These are phyloP conservation scores for Epichloe brachyelytri DNA, from an alignment of 2,329 filamentous ascomycete genomes.

Conservation along the genomic window DNA sequence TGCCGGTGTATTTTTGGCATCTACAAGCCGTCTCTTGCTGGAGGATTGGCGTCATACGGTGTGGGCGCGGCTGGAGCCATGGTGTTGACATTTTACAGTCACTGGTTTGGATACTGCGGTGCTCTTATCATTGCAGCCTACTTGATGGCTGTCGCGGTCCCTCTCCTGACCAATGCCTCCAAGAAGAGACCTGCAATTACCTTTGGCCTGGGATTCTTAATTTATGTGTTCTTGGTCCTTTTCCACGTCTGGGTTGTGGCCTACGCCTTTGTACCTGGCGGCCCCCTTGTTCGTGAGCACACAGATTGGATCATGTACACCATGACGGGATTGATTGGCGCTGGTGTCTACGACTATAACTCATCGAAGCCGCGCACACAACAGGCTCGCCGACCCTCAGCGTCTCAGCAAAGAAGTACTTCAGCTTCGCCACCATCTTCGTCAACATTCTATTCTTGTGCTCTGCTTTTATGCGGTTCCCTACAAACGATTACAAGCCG, in stretches of 20 bases:
- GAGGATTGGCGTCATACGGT: slow-evolving; percentile 69
- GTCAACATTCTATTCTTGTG: slow-evolving; percentile 72
- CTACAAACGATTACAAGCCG: slow-evolving; percentile 78
- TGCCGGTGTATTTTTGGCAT: slow-evolving; percentile 64
- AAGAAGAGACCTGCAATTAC: slow-evolving; percentile 64
- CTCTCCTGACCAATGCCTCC: slow-evolving; percentile 62
- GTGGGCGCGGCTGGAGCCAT: slow-evolving; percentile 69
- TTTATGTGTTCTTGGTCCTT: slow-evolving; percentile 91
- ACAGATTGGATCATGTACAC: slow-evolving; percentile 91
- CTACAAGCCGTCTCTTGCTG: slow-evolving; percentile 54
- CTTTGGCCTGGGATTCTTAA: slow-evolving; percentile 77
- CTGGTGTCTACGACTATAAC: slow-evolving; percentile 65
- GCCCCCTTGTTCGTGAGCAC: slow-evolving; percentile 80
- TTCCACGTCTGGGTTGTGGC: slow-evolving; percentile 98
- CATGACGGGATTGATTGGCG: slow-evolving; percentile 74
- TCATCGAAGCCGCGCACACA: slow-evolving; percentile 32
- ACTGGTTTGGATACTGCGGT: slow-evolving; percentile 88
- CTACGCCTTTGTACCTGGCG: slow-evolving; percentile 94
- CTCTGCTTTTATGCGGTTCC: slow-evolving; percentile 81
- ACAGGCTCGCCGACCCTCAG: slow-evolving; percentile 14
- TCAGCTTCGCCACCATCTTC: slow-evolving; percentile 46
- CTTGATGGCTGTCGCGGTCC: slow-evolving; percentile 64
- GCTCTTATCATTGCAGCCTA: slow-evolving; percentile 65
- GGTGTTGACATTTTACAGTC: slow-evolving; percentile 58
- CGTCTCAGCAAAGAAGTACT: slow-evolving; percentile 38